Evolutionary conservation across 805 yeast genomes (phyloP).

Genomic region (Saturnispora gosingensis): DNA sequence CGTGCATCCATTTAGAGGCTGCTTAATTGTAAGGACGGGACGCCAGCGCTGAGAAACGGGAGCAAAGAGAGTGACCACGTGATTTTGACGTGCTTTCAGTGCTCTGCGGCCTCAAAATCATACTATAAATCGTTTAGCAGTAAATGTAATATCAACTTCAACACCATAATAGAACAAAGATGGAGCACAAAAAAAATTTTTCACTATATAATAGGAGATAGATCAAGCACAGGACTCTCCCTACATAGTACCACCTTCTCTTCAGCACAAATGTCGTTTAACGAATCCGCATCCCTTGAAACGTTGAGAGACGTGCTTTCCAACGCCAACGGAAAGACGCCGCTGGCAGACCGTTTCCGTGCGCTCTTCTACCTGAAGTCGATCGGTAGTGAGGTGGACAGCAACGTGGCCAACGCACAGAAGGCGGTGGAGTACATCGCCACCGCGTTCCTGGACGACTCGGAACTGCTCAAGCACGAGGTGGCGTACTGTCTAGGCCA

Average conservation of each 20-base stretch:
- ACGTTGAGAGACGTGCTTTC: constrained; percentile 62
- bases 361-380: constrained; percentile 88
- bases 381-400: constrained; percentile 64
- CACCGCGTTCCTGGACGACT: constrained; percentile 68
- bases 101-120: neutral
- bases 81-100: neutral
- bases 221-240: too few relatives aligned
- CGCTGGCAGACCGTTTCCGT: constrained; percentile 82
- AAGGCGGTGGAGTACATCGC: constrained; percentile 75
- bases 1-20: too few relatives aligned
- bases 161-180: too few relatives aligned
- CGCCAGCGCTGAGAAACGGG: too few relatives aligned
- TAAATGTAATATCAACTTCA: neutral
- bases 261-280: constrained; percentile 13
- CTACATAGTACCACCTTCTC: too few relatives aligned
- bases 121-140: neutral
- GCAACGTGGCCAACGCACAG: constrained; percentile 44
- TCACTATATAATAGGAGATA: neutral
- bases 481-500: constrained; percentile 97
- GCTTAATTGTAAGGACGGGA: too few relatives aligned
- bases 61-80: neutral
- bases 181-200: neutral
- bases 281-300: constrained; percentile 37
- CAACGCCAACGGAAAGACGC: constrained; percentile 57
- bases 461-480: constrained; percentile 93